Conservation (phyloP, 2,329 filamentous ascomycete species). For the Colletotrichum melonis region DNA sequence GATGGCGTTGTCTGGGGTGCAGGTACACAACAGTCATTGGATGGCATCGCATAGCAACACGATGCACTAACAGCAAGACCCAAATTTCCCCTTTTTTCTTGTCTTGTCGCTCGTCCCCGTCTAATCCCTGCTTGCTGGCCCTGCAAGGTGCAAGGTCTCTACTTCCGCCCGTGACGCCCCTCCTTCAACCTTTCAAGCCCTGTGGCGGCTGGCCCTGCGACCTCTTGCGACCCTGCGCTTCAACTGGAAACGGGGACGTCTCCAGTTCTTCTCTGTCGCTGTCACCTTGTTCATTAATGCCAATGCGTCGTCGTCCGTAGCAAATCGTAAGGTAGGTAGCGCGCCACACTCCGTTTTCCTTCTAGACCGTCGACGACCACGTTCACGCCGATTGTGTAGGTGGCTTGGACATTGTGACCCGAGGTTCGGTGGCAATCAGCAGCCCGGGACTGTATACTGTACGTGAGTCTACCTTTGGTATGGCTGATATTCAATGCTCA, state of each 20-base stretch:
- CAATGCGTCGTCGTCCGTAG: conserved; percentile 17
- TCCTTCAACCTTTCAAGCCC: conserved; percentile 5
- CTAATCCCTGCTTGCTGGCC: conserved; percentile 5
- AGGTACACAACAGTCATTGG: conserved; percentile 1
- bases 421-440: conserved; percentile 11
- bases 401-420: conserved; percentile 7
- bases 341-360: conserved; percentile 24
- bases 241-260: conserved; percentile 11
- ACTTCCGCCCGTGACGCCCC: conserved; percentile 11
- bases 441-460: too few species aligned
- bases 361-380: conserved; percentile 9
- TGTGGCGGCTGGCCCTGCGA: not conserved
- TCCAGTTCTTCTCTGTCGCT: conserved; percentile 20
- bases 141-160: not conserved
- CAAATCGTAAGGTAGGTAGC: not conserved
- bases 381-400: conserved; percentile 15
- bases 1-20: conserved; percentile 8
- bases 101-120: not conserved
- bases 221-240: not conserved
- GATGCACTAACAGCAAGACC: conserved; percentile 18
- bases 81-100: conserved; percentile 30
- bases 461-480: too few species aligned
- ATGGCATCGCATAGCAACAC: conserved; percentile 21
- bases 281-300: conserved; percentile 30
- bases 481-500: not conserved